Evolutionary conservation across 108 stramenopile species (phyloP).

Genomic region (Nitzschia sp.): DNA sequence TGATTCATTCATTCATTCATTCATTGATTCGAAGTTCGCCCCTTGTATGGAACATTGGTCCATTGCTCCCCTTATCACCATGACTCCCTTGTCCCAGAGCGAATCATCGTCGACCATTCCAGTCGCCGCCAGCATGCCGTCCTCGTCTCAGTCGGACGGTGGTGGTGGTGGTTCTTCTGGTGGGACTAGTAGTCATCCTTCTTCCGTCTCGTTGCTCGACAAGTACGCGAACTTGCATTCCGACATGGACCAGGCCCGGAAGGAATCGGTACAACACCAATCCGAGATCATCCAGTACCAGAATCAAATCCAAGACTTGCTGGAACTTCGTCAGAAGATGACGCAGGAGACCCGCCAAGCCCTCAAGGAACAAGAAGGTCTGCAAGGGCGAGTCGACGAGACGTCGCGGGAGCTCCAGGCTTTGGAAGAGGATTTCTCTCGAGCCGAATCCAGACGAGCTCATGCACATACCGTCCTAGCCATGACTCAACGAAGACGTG

Average conservation of each 20-base stretch:
- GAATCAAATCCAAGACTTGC: not conserved
- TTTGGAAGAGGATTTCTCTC: not conserved
- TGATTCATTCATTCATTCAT: too few relatives aligned
- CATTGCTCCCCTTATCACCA: too few relatives aligned
- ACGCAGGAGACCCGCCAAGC: not conserved
- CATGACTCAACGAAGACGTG: conserved; percentile 38
- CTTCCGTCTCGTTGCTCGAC: not conserved
- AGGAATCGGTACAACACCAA: not conserved
- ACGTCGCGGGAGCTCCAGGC: not conserved
- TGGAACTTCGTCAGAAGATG: not conserved
- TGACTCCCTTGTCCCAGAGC: too few relatives aligned
- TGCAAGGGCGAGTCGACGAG: not conserved
- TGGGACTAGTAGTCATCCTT: too few relatives aligned
- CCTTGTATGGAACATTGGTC: too few relatives aligned
- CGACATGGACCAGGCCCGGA: conserved; percentile 2
- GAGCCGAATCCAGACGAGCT: not conserved
- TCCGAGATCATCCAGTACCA: not conserved
- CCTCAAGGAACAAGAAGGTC: not conserved
- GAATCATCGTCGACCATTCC: too few relatives aligned
- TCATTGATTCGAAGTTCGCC: too few relatives aligned
- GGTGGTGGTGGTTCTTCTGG: too few relatives aligned
- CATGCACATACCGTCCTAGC: not conserved
- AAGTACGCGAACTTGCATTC: not conserved
- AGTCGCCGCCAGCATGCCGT: too few relatives aligned
- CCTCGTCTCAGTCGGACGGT: too few relatives aligned